Evolutionary conservation across 202 grass and related monocot species (phyloP).

Genomic region (Zoysia matrella): DNA sequence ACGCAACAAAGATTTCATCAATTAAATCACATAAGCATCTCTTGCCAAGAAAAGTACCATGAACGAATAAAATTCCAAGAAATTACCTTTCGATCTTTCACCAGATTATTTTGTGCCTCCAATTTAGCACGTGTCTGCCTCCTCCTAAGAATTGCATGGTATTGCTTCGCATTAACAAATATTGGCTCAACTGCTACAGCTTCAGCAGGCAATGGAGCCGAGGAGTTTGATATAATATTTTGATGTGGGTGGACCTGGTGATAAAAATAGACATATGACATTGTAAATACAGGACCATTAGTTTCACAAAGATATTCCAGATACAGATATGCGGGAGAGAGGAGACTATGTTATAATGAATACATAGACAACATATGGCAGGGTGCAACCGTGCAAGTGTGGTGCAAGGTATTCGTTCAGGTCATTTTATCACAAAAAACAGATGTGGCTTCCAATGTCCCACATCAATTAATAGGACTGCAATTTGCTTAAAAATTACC

Average conservation of each 20-base stretch:
- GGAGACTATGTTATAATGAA: slow-evolving; percentile 18
- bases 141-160: too few relatives aligned
- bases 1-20: slow-evolving; percentile 25
- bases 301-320: not conserved
- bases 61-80: slow-evolving; percentile 4
- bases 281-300: not conserved
- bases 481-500: not conserved
- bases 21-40: slow-evolving; percentile 15
- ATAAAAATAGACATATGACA: slow-evolving; percentile 10
- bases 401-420: not conserved
- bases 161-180: too few relatives aligned
- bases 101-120: too few relatives aligned
- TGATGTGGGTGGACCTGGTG: slow-evolving; percentile 54
- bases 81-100: slow-evolving; percentile 88
- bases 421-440: not conserved
- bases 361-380: not conserved
- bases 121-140: too few relatives aligned
- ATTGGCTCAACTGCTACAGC: slow-evolving; percentile 75
- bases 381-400: slow-evolving; percentile 19
- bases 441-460: not conserved
- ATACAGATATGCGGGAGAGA: slow-evolving; percentile 1
- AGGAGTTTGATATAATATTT: slow-evolving; percentile 47
- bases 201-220: slow-evolving; percentile 65
- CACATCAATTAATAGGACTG: not conserved
- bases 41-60: slow-evolving; percentile 10